These are phyloP conservation scores for Chlorella vulgaris DNA, from an alignment of 139 green algal species.

Conservation along the genomic window DNA sequence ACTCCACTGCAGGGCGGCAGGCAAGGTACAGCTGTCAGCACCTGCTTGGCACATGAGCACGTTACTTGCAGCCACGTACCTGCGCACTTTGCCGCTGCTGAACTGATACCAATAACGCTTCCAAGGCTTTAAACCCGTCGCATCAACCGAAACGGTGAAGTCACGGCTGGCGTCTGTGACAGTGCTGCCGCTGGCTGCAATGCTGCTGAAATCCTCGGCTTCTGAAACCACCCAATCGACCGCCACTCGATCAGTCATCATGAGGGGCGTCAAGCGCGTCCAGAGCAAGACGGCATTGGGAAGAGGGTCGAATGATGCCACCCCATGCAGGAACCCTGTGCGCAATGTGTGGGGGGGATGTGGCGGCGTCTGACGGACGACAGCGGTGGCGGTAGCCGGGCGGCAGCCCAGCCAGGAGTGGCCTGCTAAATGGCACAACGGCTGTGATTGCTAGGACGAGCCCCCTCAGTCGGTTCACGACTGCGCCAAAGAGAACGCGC, in stretches of 20 bases:
- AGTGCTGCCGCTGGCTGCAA: not conserved
- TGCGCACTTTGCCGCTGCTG: constrained; percentile 28
- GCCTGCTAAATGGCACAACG: no score
- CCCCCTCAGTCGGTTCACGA: no score
- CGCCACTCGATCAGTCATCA: not conserved
- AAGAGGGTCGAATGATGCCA: constrained; percentile 28
- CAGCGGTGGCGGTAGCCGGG: not conserved
- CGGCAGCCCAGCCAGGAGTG: no score
- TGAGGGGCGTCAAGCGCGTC: constrained; percentile 7
- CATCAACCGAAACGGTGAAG: constrained; percentile 22
- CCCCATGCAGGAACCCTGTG: constrained; percentile 31
- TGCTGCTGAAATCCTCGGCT: not conserved
- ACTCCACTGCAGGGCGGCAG: not conserved
- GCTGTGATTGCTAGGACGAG: no score
- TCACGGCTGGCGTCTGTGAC: not conserved
- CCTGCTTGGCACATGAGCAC: no score
- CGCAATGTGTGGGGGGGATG: not conserved
- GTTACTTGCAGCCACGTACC: no score
- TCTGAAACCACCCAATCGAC: constrained; percentile 28
- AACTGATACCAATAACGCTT: constrained; percentile 36
- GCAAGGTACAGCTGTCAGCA: not conserved
- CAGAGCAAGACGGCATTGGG: constrained; percentile 27
- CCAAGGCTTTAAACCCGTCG: not conserved
- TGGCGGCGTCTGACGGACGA: not conserved
- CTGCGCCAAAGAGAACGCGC: no score